Base-by-base conservation (phyloP, 1,284 basidiomycete species). In the Trametes pubescens region DNA sequence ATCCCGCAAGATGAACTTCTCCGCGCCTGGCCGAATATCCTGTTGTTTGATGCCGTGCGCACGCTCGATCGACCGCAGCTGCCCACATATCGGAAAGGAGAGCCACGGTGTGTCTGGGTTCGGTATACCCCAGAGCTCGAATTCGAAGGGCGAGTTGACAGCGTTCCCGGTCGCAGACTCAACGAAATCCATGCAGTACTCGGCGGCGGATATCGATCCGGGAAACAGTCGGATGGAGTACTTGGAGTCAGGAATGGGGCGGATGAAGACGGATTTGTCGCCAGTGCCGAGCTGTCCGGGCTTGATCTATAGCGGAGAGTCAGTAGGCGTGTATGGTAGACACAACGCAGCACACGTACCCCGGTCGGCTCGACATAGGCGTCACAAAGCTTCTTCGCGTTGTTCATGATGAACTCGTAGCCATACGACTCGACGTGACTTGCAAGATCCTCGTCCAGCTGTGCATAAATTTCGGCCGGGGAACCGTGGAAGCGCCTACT, bases 141-240 rank as follows among this genome's bases (percentile, higher is more conserved):
- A 61, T 18, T 52, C 26, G 49, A 62, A 62, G 8, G 61, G 61
- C 4, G 56, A 62, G 18, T 62, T 58, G 16, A 62, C 51, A 13
- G 61, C 43, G 26, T 62, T 51, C n/a, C 56, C 61, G 4, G 61
- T 21, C 18, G 43, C 37, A 24, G 49, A 53, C 38, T 62, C 61
- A 21, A 58, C 34, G 51, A 58, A 62, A 9, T 58, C 56, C 35
- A 62, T 22, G 29, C 61, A 62, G 32, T 53, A 62, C 44, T 57
- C 51, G 13, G 49, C 44, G 1, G 22, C 26, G 5, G 49, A 24
- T 34, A 62, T 13, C 10, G 61, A 44, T 7, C 55, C 61, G 44
- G 61, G 61, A 29, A 53, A 58, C 34, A 57, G 55, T 2, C 56
- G 24, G 11, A 58, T 38, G 2, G 60, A 57, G 54, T 57, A 57